These are phyloP conservation scores for Rosa multiflora DNA, from an alignment of 306 rosid species.

Conservation along the genomic window DNA sequence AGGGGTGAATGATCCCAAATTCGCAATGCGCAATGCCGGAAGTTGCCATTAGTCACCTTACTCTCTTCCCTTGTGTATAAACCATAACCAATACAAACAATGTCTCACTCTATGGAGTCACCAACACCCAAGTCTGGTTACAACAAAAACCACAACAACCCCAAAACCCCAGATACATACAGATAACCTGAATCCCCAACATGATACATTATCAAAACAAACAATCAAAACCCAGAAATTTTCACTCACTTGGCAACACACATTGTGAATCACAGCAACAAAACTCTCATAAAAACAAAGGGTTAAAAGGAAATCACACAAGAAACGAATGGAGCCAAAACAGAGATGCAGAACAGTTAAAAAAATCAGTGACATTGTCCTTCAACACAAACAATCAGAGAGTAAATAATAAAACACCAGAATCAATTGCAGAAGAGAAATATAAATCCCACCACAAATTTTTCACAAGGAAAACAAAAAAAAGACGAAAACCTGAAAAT, in stretches of 20 bases:
- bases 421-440: conserved; percentile 17
- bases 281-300: background rate
- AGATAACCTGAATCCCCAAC: background rate
- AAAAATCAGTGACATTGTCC: background rate
- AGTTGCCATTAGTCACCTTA: background rate
- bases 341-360: too few relatives aligned
- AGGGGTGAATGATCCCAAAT: background rate
- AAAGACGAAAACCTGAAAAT: conserved; percentile 37
- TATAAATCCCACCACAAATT: conserved; percentile 11
- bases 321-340: background rate
- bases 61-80: background rate
- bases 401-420: conserved; percentile 17
- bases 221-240: background rate
- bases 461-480: conserved; percentile 9
- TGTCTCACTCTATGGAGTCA: background rate
- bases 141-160: background rate
- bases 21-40: background rate
- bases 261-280: conserved; percentile 2
- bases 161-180: background rate
- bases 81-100: background rate
- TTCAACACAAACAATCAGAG: background rate
- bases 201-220: background rate
- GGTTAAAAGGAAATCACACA: background rate
- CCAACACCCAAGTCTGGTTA: background rate
- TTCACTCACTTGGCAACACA: background rate